These are phyloP conservation scores for Thuja plicata DNA, from an alignment of 83 land plant species.

Conservation along the genomic window DNA sequence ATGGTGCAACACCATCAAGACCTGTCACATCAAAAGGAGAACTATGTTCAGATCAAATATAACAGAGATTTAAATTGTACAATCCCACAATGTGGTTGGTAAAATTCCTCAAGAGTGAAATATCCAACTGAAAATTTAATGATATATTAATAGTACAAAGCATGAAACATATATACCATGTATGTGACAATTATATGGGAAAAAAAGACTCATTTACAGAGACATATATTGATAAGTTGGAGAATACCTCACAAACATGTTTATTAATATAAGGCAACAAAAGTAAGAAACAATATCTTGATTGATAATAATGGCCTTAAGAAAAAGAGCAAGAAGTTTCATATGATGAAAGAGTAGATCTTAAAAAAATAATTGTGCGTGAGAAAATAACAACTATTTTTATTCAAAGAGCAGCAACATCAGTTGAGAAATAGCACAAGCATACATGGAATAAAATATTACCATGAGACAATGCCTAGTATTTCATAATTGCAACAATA, in stretches of 20 bases:
- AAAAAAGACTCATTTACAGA: background rate
- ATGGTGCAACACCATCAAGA: constrained; percentile 23
- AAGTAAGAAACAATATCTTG: no score
- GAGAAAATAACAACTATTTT: no score
- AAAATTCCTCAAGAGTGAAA: background rate
- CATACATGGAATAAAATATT: no score
- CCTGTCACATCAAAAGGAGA: constrained; percentile 20
- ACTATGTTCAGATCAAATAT: background rate
- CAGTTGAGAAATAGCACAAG: no score
- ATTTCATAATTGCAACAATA: no score
- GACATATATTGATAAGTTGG: background rate
- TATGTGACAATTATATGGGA: background rate
- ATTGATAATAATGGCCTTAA: no score
- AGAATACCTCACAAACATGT: background rate
- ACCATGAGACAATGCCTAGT: no score
- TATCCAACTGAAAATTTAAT: background rate
- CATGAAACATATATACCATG: background rate
- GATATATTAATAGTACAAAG: background rate
- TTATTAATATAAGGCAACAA: background rate
- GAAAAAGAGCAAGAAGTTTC: no score
- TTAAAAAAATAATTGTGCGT: no score
- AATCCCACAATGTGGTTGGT: background rate
- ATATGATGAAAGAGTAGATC: no score
- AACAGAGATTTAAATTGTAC: background rate
- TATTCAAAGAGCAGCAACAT: no score